Conservation (phyloP, 2,329 filamentous ascomycete genomes). For the Microcera coccophila region DNA sequence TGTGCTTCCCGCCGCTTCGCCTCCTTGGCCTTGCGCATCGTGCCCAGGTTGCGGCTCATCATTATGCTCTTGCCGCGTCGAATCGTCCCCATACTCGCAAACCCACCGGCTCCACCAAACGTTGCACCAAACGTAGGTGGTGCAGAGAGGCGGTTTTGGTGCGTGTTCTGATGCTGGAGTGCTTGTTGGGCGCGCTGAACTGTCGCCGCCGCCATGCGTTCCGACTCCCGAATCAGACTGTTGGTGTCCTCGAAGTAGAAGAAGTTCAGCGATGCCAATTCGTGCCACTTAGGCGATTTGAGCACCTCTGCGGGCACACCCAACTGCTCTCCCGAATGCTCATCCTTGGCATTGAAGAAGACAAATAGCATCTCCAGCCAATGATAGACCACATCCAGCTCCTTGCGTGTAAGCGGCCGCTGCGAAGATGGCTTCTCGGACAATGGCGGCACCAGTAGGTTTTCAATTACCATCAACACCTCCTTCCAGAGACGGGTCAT, state of each 20-base stretch:
- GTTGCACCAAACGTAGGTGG: constrained; percentile 47
- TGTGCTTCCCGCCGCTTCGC: constrained; percentile 94
- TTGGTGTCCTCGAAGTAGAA: constrained; percentile 96
- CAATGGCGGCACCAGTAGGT: constrained; percentile 83
- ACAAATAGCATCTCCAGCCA: constrained; percentile 88
- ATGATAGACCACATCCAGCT: constrained; percentile 90
- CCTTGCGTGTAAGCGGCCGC: constrained; percentile 75
- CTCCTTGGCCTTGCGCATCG: constrained; percentile 93
- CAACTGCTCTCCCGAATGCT: constrained; percentile 72
- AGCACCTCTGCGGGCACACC: constrained; percentile 88
- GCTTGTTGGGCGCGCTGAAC: constrained; percentile 71
- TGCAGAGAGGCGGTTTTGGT: constrained; percentile 66
- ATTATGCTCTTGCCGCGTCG: constrained; percentile 76
- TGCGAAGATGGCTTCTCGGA: constrained; percentile 92
- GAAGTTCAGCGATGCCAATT: constrained; percentile 93
- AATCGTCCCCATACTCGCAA: constrained; percentile 66
- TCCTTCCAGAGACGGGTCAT: constrained; percentile 99
- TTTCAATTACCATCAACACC: constrained; percentile 86
- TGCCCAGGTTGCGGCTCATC: constrained; percentile 89
- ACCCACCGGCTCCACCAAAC: constrained; percentile 38
- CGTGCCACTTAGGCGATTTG: constrained; percentile 97
- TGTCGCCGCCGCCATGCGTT: constrained; percentile 88
- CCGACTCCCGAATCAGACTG: constrained; percentile 88
- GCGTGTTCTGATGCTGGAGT: constrained; percentile 43
- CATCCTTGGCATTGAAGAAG: constrained; percentile 93